Base-by-base conservation (phyloP, 139 green algal genomes). In the Micromonas pusilla region DNA sequence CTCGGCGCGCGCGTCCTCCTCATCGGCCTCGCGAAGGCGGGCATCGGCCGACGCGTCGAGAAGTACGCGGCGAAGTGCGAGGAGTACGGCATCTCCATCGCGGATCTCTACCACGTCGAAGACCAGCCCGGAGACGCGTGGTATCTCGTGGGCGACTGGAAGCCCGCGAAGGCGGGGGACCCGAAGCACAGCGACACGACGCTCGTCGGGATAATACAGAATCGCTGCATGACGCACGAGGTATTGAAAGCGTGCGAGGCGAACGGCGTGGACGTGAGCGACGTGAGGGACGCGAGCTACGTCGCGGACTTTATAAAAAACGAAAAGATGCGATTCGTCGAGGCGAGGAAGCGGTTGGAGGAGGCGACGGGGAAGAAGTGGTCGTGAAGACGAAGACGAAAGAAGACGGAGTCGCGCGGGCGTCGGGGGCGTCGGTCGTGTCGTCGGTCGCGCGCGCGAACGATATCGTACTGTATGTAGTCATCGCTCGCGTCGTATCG, bases 61-160 rank as follows among this genome's bases (percentile, higher is more conserved):
- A 57, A 57, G 16, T 57, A 16, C 9, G 9, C 45, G 9, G 45
- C 45, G 9, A 57, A 57, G 16, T 57, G 45, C 45, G 45, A 9
- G 9, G 45, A 57, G 45, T 57, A 57, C 45, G 45, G 45, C 45
- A 57, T 57, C 45, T 9, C 9, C 16, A 23, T 9, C 45, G 9
- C 45, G 9, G 45, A 57, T 16, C 45, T 57, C 45, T 57, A 57
- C 45, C 45, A 57, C 45, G 16, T 16, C 45, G 45, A 57, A 16
- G 45, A 57, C 45, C 45, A 57, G 60, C 60, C 60, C 25, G 60
- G 60, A 25, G 60, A 68, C 60, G 26, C 25, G 60, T 68, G 60
- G 60, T 68, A 68, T 28, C 60, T 68, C 19, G 23, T 68, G 13
- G 60, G 60, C 25, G 60, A 68, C 60, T 68, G 60, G 60, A 68